Base-by-base conservation (phyloP, 129 eudicot species). In the Lonicera japonica region DNA sequence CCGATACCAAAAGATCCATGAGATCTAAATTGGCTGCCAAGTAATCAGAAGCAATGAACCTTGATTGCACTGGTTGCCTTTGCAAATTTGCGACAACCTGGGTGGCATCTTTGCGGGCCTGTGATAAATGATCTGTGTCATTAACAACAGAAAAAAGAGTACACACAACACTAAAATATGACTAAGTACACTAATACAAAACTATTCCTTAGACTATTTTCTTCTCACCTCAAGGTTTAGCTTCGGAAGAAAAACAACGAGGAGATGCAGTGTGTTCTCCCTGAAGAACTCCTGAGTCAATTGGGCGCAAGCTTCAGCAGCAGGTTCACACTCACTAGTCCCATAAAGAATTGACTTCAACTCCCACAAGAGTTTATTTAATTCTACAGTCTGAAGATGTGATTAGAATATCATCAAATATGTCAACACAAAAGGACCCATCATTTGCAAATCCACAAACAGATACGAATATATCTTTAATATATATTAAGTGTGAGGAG, bases 21-120 rank as follows among this genome's bases (percentile, higher is more conserved):
- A 91, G 85, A 82, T 91, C 95, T 0, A 82, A 72, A 71, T 91
- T 91, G 39, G 78, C 77, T 80, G 87, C 97, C 95, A 91, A 79
- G 71, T 91, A 91, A 62, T 91, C 95, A 63, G 90, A 91, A 47
- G 97, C 97, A 65, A 91, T 91, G 60, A 91, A 39, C 29, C 86
- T 71, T 18, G 97, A 91, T 0, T 87, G 94, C 67, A 91, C 97
- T 61, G 84, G 95, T 64, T 91, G 97, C 19, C 95, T 75, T 64
- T 91, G 97, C 68, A 91, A 72, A 73, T 91, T 91, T 39, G 97
- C 95, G 70, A 91, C 97, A 67, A 91, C 84, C 56, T 91, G 97
- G 53, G 97, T 91, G 58, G 95, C 97, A 87, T 91, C 95, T 69
- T 86, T 91, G 57, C 97, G 94, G 56, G 97, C 78, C 97, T 88